Evolutionary conservation across 768 basidiomycete species (phyloP), one percentile per base, ranked within the genome.

Genomic region (Megacollybia marginata): DNA sequence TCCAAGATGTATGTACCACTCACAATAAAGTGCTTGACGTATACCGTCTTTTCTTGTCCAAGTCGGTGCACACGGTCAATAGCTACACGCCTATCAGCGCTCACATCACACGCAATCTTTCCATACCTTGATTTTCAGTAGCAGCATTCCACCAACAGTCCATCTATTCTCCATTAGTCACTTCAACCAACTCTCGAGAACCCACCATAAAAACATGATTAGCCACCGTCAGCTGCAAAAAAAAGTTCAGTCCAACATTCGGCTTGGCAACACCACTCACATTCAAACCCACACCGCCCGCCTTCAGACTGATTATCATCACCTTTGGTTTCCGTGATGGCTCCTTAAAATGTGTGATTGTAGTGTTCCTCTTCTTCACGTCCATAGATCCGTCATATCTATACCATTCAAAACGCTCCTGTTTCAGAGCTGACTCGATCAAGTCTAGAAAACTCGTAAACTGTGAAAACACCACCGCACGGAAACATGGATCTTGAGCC

Each of bases 311-410:
- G 43, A 92, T 69, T 42, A 90, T 76, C 20, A 92, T 62, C 9
- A 94, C 73, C 62, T 91, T 87, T 1, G 91, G 85, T 55, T 76
- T 82, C 49, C 77, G 72, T 6, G 82, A 83, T 2, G 78, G 68
- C 16, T 74, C 67, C 57, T 82, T 87, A 72, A 97, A 97, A 53
- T 82, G 83, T 40, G 79, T 71, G 35, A 98, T 74, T 2, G 90
- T 86, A 9, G 76, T 75, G 35, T 76, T 80, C 48, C 91, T 78
- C 62, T 85, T 86, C 67, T 85, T 88, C 54, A 95, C 73, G 57
- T 84, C 84, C 89, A 97, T 92, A 0, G 89, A 81, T 1, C 95
- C 95, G 62, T 98, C 95, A 58, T 97, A 92, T 16, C 95, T 80
- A 55, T 81, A 83, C 58, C 80, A 83, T 40, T 79, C 68, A 53